phyloP scores from a whole-genome alignment of 208 protist species.

The Trypanosoma grayi region DNA sequence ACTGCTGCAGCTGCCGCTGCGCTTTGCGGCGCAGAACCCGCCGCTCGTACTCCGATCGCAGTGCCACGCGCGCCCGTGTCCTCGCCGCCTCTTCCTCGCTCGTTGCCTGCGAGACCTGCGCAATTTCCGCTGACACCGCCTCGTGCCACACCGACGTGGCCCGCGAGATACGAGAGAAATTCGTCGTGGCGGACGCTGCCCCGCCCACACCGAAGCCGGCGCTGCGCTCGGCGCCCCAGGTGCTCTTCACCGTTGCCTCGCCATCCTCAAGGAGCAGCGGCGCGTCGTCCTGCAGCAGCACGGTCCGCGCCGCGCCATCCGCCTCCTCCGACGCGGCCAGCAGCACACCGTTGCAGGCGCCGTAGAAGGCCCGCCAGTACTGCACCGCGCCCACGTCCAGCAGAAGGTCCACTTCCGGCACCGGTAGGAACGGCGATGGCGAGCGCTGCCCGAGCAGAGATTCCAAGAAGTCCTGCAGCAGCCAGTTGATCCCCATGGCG shows the following conservation, averaged over 20 bases:
- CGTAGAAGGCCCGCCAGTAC: slow-evolving; percentile 64
- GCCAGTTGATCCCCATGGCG: slow-evolving; percentile 10
- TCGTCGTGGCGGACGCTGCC: slow-evolving; percentile 12
- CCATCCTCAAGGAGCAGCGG: too few relatives aligned
- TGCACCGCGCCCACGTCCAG: slow-evolving; percentile 25
- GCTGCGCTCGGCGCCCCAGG: not conserved
- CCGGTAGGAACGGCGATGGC: slow-evolving; percentile 4
- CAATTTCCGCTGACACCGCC: slow-evolving; percentile 62
- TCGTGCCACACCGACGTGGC: slow-evolving; percentile 63
- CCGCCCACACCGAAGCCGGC: not conserved
- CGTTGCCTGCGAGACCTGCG: slow-evolving; percentile 30
- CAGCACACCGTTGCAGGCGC: slow-evolving; percentile 51
- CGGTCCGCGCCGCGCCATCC: too few relatives aligned
- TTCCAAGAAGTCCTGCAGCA: slow-evolving; percentile 37
- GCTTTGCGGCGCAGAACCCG: slow-evolving; percentile 29
- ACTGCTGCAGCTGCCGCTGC: slow-evolving; percentile 41
- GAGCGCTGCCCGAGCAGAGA: slow-evolving; percentile 11
- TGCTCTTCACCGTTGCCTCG: not conserved
- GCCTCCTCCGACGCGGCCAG: slow-evolving; percentile 35
- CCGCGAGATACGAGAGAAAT: slow-evolving; percentile 38
- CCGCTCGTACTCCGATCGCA: slow-evolving; percentile 39
- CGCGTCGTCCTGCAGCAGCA: not conserved
- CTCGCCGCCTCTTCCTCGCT: slow-evolving; percentile 25
- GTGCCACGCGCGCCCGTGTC: slow-evolving; percentile 13
- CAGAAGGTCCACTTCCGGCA: slow-evolving; percentile 48